Percentiles rank a stretch among this genome's conserved stretches.
Conservation (phyloP, 371 early-diverging fungal genomes). For the Mucor lusitanicus region DNA sequence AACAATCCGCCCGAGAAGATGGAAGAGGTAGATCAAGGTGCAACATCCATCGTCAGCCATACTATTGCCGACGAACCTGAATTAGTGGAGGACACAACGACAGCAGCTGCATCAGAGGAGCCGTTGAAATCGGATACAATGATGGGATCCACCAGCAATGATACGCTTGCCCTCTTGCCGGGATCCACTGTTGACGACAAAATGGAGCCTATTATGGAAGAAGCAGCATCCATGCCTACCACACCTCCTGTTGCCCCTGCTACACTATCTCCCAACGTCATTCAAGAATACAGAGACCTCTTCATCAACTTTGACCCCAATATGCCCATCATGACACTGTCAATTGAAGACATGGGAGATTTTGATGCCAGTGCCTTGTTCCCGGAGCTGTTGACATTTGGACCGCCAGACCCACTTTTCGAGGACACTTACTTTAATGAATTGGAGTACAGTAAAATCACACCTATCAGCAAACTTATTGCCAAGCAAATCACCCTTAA, state of each 20-base stretch:
- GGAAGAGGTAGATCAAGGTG: neutral
- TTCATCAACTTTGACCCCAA: slow-evolving; percentile 28
- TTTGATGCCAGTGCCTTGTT: slow-evolving; percentile 40
- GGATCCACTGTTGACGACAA: neutral
- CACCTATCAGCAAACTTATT: slow-evolving; percentile 35
- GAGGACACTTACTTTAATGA: slow-evolving; percentile 49
- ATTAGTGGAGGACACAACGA: neutral
- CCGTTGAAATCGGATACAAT: slow-evolving; percentile 19
- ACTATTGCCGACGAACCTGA: neutral
- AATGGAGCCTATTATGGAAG: neutral
- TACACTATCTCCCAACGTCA: slow-evolving; percentile 14
- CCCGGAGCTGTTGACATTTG: slow-evolving; percentile 45
- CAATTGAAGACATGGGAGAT: slow-evolving; percentile 27
- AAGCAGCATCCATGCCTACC: slow-evolving; percentile 22
- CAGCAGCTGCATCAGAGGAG: neutral
- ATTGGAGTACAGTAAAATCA: slow-evolving; percentile 38
- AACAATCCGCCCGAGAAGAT: neutral
- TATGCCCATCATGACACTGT: slow-evolving; percentile 29
- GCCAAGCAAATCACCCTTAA: slow-evolving; percentile 43
- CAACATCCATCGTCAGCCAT: neutral
- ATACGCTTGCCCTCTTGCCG: neutral
- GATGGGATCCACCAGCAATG: slow-evolving; percentile 16
- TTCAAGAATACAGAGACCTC: slow-evolving; percentile 25
- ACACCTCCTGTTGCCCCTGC: slow-evolving; percentile 13
- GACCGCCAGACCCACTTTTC: slow-evolving; percentile 46